Percentiles rank a stretch among this genome's conserved stretches.
Conservation (phyloP, 768 basidiomycete genomes). For the Russula virescens region DNA sequence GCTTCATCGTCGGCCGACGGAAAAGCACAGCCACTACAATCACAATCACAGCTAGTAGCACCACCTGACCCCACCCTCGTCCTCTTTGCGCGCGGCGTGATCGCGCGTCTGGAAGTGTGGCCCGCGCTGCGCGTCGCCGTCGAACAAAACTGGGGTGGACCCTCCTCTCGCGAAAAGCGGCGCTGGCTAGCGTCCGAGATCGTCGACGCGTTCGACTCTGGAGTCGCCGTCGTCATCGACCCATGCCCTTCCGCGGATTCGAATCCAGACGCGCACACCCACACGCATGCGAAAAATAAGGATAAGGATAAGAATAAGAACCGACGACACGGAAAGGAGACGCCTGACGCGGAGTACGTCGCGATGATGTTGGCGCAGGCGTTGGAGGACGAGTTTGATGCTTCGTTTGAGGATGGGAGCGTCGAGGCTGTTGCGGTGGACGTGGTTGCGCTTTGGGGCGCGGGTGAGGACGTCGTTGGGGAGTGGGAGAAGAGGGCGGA, state of each 20-base stretch:
- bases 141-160: slow-evolving; percentile 82
- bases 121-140: slow-evolving; percentile 82
- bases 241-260: too few relatives aligned
- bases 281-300: too few relatives aligned
- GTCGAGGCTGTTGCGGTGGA: slow-evolving; percentile 68
- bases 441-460: slow-evolving; percentile 63
- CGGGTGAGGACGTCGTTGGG: slow-evolving; percentile 44
- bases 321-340: not conserved
- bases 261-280: too few relatives aligned
- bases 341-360: slow-evolving; percentile 67
- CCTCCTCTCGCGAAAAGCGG: slow-evolving; percentile 61
- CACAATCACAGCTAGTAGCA: not conserved
- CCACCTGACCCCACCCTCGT: slow-evolving; percentile 44
- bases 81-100: slow-evolving; percentile 81
- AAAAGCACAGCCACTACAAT: slow-evolving; percentile 16
- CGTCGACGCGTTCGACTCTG: slow-evolving; percentile 66
- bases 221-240: not conserved
- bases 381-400: slow-evolving; percentile 85
- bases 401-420: slow-evolving; percentile 78
- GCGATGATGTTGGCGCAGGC: slow-evolving; percentile 79
- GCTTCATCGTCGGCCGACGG: slow-evolving; percentile 17
- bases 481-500: slow-evolving; percentile 64
- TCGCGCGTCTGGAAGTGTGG: slow-evolving; percentile 81
- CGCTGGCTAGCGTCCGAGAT: slow-evolving; percentile 80
- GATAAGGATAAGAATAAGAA: too few relatives aligned